Evolutionary conservation across 2,329 filamentous ascomycete genomes (phyloP), one percentile per base, ranked within the genome.

Genomic region (Diaporthe eres): DNA sequence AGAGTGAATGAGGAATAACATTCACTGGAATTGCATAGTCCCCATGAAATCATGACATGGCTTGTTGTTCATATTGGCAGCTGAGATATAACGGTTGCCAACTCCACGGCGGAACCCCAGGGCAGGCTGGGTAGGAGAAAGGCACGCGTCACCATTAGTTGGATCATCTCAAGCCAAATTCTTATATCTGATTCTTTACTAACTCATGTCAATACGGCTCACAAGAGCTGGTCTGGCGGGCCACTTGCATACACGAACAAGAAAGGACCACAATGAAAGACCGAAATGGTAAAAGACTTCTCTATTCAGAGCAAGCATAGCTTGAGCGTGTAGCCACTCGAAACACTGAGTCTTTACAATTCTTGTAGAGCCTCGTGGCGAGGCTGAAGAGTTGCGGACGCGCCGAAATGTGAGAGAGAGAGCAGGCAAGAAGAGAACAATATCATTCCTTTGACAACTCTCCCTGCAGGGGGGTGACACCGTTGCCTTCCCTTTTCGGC

Each of bases 401-500:
- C 7, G 13, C 7, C 39, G 19, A 15, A 10, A 28, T 12, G 7
- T 19, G 31, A 0, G 8, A 60, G 7, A 19, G 2, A 4, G 17
- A 5, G 3, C 2, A 28, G 42, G 25, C 31, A 7, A 19, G 3
- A 28, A 28, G 4, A 28, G 13, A 37, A 25, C 9, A 55, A 39
- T 25, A 15, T 13, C 19, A 37, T 55, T 4, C 22, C 34, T 31
- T 31, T 31, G 5, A 25, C 47, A 8, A 28, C 17, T 15, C 8
- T 17, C 25, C 4, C 49, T 28, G 65, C 65, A 68, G 47, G 65
- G 65, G 63, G 65, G 17, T 1, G 9, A 19, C 9, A 39, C 9
- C 15, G n/a, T 6, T 42, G n/a, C 65, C 65, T 70, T 70, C 49
- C 65, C 47, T 70, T 70, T 70, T 70, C 31, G 65, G 65, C 65